Conservation (phyloP, 2,329 filamentous ascomycete genomes). For the Metarhizium anisopliae region DNA sequence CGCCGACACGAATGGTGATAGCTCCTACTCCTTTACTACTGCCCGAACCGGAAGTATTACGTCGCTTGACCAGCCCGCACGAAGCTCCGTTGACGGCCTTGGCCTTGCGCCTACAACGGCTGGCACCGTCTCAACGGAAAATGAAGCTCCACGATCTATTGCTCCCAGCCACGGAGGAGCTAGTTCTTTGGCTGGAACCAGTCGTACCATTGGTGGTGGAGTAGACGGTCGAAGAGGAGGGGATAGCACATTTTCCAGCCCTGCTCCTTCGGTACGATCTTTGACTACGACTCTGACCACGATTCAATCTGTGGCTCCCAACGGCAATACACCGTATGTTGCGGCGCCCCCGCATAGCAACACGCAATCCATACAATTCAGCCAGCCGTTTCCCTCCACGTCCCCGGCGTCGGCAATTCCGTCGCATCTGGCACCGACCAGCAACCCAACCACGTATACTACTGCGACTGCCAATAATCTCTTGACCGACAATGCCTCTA, state of each 20-base stretch:
- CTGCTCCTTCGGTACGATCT: slow-evolving; percentile 70
- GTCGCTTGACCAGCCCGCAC: slow-evolving; percentile 51
- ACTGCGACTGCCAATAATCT: slow-evolving; percentile 76
- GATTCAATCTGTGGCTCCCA: slow-evolving; percentile 65
- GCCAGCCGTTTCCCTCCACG: slow-evolving; percentile 54
- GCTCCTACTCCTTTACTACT: slow-evolving; percentile 47
- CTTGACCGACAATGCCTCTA: slow-evolving; percentile 76
- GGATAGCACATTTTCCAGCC: slow-evolving; percentile 72
- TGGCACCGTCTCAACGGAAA: slow-evolving; percentile 75
- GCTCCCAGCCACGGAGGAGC: slow-evolving; percentile 61
- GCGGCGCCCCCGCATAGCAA: slow-evolving; percentile 26
- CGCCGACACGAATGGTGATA: slow-evolving; percentile 25
- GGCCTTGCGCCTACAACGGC: slow-evolving; percentile 45
- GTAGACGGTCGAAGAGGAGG: slow-evolving; percentile 61
- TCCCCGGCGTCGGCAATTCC: slow-evolving; percentile 66
- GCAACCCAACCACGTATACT: slow-evolving; percentile 62
- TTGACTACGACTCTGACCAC: slow-evolving; percentile 79
- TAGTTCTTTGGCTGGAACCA: slow-evolving; percentile 63
- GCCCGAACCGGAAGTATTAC: slow-evolving; percentile 44
- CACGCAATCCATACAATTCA: slow-evolving; percentile 49
- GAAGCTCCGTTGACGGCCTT: slow-evolving; percentile 50
- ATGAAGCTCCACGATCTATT: slow-evolving; percentile 63
- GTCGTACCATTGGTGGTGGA: slow-evolving; percentile 57
- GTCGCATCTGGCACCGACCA: slow-evolving; percentile 51
- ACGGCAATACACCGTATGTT: slow-evolving; percentile 28